A percentile compares a stretch with the other conserved stretches of the same genome.
phyloP scores from a whole-genome alignment of 1,139 yeast species.

The Hemisphaericaspora subhashii region DNA sequence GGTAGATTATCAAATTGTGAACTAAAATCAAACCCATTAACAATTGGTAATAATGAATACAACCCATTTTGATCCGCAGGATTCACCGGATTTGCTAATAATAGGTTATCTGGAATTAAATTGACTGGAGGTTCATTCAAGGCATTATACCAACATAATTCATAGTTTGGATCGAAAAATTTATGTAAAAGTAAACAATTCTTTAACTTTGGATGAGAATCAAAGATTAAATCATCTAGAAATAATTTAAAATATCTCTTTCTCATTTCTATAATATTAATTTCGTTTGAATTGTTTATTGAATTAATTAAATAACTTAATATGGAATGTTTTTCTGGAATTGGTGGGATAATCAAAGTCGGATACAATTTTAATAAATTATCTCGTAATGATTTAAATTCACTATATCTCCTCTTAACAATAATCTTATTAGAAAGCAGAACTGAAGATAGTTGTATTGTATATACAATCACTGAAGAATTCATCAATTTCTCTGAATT shows the following conservation, averaged over 20 bases:
- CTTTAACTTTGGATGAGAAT: slow-evolving; percentile 25
- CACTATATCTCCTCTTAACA: slow-evolving; percentile 54
- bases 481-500: slow-evolving; percentile 40
- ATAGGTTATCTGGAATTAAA: slow-evolving; percentile 38
- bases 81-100: slow-evolving; percentile 46
- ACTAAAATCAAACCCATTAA: slow-evolving; percentile 37
- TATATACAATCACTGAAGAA: slow-evolving; percentile 43
- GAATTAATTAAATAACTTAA: slow-evolving; percentile 42
- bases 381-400: slow-evolving; percentile 52
- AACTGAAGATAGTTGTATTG: slow-evolving; percentile 29
- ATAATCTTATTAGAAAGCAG: slow-evolving; percentile 22
- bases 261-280: slow-evolving; percentile 42
- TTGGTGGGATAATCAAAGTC: slow-evolving; percentile 53
- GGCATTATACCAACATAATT: slow-evolving; percentile 48
- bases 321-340: slow-evolving; percentile 59
- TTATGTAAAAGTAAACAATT: slow-evolving; percentile 39
- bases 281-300: slow-evolving; percentile 38
- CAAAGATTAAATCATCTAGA: slow-evolving; percentile 36
- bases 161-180: slow-evolving; percentile 51
- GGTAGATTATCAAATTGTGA: slow-evolving; percentile 35
- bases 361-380: slow-evolving; percentile 48
- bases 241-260: slow-evolving; percentile 40
- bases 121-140: slow-evolving; percentile 47
- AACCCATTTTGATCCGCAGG: slow-evolving; percentile 49
- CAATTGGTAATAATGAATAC: slow-evolving; percentile 40